Base-by-base conservation (phyloP, 768 basidiomycete species). In the Boletus pseudo-olivaceus region DNA sequence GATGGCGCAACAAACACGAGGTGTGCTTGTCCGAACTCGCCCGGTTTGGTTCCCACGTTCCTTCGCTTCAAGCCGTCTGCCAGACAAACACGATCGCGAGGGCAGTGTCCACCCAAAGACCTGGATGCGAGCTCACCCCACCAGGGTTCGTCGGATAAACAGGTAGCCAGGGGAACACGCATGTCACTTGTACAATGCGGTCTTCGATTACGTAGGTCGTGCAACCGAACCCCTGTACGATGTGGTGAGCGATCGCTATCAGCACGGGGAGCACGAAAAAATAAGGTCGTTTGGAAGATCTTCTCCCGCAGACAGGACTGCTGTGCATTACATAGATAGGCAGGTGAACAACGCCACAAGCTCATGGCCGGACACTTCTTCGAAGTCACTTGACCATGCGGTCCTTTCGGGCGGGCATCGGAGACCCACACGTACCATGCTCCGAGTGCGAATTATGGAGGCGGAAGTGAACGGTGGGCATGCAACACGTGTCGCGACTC, bases 181-280 rank as follows among this genome's bases (percentile, higher is more conserved):
- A 15, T 37, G 17, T 27, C 19, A 27, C 9, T 27, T 23, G 53
- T 26, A 23, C 44, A 17, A 4, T 17, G 14, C 19, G 5, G 45
- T 9, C 63, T 66, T 65, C 53, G 35, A 56, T 66, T 64, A 64
- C 57, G 64, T 62, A 38, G 37, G 1, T 30, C 17, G 11, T 33
- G 10, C 46, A 47, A n/a, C 8, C 20, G 14, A n/a, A 27, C 23
- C 33, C 20, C 15, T 34, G 35, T 49, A 46, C 38, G 38, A 23
- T 34, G 38, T 30, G 8, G 14, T 14, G 9, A 35, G 23, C 33
- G 57, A 51, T 46, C 43, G 48, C 49, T 50, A 54, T 49, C 53
- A 52, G 12, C 14, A 43, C 43, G 49, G 47, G 20, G 26, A 26
- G 29, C 12, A 17, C 17, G 27, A 40, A 20, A 23, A 33, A 41